Evolutionary conservation across 495 filamentous ascomycete genomes (phyloP), one percentile per base, ranked within the genome.

Genomic region (Echria macrotheca): DNA sequence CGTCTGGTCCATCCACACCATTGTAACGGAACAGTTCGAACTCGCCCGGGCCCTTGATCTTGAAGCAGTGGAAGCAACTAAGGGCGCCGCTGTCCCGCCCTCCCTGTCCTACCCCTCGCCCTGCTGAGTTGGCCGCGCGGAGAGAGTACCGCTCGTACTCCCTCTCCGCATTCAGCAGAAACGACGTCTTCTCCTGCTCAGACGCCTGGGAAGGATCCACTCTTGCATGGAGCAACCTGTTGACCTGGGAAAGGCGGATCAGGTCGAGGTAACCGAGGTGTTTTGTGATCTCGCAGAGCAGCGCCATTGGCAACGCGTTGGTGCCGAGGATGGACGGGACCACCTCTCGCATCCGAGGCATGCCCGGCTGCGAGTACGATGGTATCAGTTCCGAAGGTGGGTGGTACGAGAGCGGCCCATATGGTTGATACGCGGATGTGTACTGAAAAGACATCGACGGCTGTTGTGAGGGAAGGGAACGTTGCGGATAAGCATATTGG

Each of bases 51-150:
- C 19, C 23, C 21, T 50, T 53, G 23, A 64, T 38, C 8, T 19
- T 38, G 25, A 49, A 62, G 43, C 63, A 66, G 45, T 61, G 56
- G n/a, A 64, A 66, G 35, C 63, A 66, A 2, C 32, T 59, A 12
- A 61, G 55, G n/a, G 38, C 14, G 15, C 38, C 56, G 5, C 50
- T 42, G 14, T 37, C 44, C 33, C 17, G 26, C 14, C 17, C 29
- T 19, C n/a, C 40, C 23, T 19, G 17, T 4, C n/a, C 19, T 8
- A 19, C 43, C 33, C 44, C 31, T 7, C 18, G 49, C 4, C 6
- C 24, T 14, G 40, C 24, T 24, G 25, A 44, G 4, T 6, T 21
- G 17, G 40, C 28, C 17, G 40, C 35, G 8, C 50, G 49, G n/a
- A 44, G 46, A 21, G 31, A 57, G 21, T 56, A 50, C 7, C 54